A percentile compares a stretch with the other conserved stretches of the same genome.
Conservation (phyloP, 164 flowering plant genomes). For the Aristolochia contorta region DNA sequence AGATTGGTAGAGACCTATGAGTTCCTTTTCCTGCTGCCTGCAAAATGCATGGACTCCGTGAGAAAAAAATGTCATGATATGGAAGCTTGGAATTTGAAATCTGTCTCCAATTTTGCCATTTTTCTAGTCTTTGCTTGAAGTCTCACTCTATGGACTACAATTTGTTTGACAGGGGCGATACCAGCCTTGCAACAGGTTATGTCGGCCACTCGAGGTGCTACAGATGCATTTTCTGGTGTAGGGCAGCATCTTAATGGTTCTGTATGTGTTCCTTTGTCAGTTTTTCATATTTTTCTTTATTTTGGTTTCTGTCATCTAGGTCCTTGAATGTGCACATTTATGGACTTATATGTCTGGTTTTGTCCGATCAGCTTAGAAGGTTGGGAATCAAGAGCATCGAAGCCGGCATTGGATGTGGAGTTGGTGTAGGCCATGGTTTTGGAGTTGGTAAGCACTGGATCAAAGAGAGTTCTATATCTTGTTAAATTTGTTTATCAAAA, state of each 20-base stretch:
- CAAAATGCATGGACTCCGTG: background rate
- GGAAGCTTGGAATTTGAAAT: background rate
- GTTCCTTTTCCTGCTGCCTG: too few relatives aligned
- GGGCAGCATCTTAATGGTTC: slow-evolving; percentile 57
- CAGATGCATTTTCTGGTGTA: slow-evolving; percentile 77
- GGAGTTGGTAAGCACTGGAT: slow-evolving; percentile 66
- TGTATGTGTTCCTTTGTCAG: slow-evolving; percentile 30
- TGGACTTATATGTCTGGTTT: background rate
- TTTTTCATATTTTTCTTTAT: background rate
- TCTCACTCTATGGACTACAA: background rate
- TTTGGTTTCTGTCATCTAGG: background rate
- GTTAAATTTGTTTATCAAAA: background rate
- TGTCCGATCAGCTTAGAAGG: slow-evolving; percentile 44
- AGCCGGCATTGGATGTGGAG: slow-evolving; percentile 87
- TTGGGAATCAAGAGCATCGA: slow-evolving; percentile 72
- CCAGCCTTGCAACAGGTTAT: slow-evolving; percentile 66
- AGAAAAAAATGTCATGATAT: background rate
- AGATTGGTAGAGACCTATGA: too few relatives aligned
- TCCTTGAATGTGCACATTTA: background rate
- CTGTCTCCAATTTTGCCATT: background rate
- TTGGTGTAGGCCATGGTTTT: slow-evolving; percentile 95
- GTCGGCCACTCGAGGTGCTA: slow-evolving; percentile 87
- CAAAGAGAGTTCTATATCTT: background rate
- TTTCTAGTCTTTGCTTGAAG: background rate
- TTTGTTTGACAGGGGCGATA: slow-evolving; percentile 49